Evolutionary conservation across 2,329 filamentous ascomycete genomes (phyloP).

Genomic region (Verticillium longisporum): DNA sequence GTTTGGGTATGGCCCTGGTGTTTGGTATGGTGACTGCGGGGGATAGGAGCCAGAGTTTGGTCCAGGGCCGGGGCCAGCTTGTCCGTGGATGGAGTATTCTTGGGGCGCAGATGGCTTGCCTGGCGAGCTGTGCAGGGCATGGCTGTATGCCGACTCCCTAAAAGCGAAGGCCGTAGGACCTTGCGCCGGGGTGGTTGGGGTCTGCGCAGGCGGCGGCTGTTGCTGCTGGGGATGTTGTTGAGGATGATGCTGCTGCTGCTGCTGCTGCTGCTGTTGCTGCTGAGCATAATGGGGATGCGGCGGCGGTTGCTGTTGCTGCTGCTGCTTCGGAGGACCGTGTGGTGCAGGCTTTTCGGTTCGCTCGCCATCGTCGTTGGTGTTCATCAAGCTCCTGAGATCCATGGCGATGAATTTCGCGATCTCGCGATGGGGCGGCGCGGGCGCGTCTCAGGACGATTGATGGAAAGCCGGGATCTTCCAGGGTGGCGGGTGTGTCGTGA

Average conservation of each 20-base stretch:
- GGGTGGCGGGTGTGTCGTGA: neutral
- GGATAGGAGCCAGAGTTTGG: slow-evolving; percentile 26
- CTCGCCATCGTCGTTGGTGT: slow-evolving; percentile 41
- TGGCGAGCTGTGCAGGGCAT: slow-evolving; percentile 37
- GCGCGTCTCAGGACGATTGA: neutral
- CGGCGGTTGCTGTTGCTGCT: slow-evolving; percentile 1
- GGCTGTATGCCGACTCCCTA: slow-evolving; percentile 34
- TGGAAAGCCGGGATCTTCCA: neutral
- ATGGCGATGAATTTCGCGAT: slow-evolving; percentile 20
- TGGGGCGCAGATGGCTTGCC: slow-evolving; percentile 31
- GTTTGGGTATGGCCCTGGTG: slow-evolving; percentile 33
- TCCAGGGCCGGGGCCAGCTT: slow-evolving; percentile 2
- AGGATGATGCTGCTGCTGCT: slow-evolving; percentile 20
- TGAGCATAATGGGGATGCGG: slow-evolving; percentile 5
- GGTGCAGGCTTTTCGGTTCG: slow-evolving; percentile 10
- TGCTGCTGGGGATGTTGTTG: slow-evolving; percentile 19
- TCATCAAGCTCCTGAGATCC: slow-evolving; percentile 50
- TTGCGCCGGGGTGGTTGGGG: slow-evolving; percentile 23
- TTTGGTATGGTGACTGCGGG: slow-evolving; percentile 30
- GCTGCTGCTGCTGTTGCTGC: slow-evolving; percentile 18
- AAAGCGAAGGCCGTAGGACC: slow-evolving; percentile 37
- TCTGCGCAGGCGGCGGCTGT: slow-evolving; percentile 14
- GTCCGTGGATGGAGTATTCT: slow-evolving; percentile 29
- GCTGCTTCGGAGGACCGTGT: slow-evolving; percentile 16
- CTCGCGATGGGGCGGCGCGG: neutral